These are phyloP conservation scores for Gnaphalium uliginosum DNA, from an alignment of 129 eudicot species.

Conservation along the genomic window DNA sequence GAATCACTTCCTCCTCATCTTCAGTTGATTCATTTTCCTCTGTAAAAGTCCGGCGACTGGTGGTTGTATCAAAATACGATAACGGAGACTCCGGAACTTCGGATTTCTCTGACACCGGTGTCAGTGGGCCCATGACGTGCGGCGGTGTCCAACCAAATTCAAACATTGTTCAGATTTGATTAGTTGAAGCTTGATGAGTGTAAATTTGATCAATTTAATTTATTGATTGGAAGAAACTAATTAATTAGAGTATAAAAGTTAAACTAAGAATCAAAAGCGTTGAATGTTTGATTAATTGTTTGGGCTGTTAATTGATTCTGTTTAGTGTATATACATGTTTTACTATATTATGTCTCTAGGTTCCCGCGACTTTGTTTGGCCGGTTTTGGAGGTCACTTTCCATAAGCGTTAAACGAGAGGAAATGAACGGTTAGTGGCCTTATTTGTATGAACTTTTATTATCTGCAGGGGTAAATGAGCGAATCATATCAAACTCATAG, in stretches of 20 bases:
- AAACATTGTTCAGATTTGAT: conserved; percentile 33
- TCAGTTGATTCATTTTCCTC: conserved; percentile 30
- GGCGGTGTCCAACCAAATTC: conserved; percentile 57
- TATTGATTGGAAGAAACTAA: conserved; percentile 7
- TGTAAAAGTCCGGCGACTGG: conserved; percentile 29
- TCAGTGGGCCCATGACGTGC: conserved; percentile 50
- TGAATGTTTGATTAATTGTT: conserved; percentile 28
- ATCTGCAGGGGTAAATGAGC: no score
- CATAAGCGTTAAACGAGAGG: conserved; percentile 21
- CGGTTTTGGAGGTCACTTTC: conserved; percentile 21
- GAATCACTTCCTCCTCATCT: conserved; percentile 40
- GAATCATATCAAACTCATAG: no score
- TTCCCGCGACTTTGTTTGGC: conserved; percentile 30
- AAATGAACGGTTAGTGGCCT: not conserved
- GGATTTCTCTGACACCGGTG: conserved; percentile 64
- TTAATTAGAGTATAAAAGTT: conserved; percentile 9
- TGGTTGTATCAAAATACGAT: conserved; percentile 33
- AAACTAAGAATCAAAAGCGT: conserved; percentile 28
- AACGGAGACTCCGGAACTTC: conserved; percentile 66
- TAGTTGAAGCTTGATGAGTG: not conserved
- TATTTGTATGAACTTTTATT: not conserved
- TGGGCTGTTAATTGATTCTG: conserved; percentile 24
- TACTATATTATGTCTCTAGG: conserved; percentile 13
- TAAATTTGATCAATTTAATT: not conserved
- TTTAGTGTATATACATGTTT: conserved; percentile 16